Percentiles rank a stretch among this genome's conserved stretches.
These are phyloP conservation scores for Eucalyptus globulus DNA, from an alignment of 345 rosid species.

Conservation along the genomic window DNA sequence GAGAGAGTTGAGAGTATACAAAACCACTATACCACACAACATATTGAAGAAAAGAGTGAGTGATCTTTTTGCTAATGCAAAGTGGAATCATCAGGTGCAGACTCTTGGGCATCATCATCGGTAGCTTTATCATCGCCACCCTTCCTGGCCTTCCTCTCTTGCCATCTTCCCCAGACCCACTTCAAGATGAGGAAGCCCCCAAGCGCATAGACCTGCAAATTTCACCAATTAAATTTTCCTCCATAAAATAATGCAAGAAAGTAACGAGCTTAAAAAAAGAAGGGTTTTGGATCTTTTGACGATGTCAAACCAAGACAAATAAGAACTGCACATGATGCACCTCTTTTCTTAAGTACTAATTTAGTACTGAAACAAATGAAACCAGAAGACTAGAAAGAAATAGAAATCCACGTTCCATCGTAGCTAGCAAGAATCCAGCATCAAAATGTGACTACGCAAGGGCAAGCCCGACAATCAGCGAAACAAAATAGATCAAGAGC, in stretches of 20 bases:
- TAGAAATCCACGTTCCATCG: not conserved
- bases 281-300: not conserved
- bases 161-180: constrained; percentile 91
- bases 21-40: not conserved
- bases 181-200: constrained; percentile 69
- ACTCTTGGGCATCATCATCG: constrained; percentile 15
- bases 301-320: not conserved
- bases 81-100: constrained; percentile 7
- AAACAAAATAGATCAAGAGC: not conserved
- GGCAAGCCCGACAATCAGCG: not conserved
- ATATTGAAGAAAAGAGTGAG: not conserved
- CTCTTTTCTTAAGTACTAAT: not conserved
- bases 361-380: not conserved
- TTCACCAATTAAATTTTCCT: not conserved
- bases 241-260: not conserved
- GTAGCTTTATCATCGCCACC: constrained; percentile 4
- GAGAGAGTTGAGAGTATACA: not conserved
- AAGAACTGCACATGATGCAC: not conserved
- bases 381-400: not conserved
- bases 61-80: not conserved
- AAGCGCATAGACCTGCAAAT: constrained; percentile 63
- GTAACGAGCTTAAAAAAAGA: not conserved
- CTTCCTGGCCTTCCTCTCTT: constrained; percentile 53
- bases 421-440: not conserved
- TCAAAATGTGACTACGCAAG: accelerated